Conservation (phyloP, 2,329 filamentous ascomycete genomes). For the Aspergillus brasiliensis region DNA sequence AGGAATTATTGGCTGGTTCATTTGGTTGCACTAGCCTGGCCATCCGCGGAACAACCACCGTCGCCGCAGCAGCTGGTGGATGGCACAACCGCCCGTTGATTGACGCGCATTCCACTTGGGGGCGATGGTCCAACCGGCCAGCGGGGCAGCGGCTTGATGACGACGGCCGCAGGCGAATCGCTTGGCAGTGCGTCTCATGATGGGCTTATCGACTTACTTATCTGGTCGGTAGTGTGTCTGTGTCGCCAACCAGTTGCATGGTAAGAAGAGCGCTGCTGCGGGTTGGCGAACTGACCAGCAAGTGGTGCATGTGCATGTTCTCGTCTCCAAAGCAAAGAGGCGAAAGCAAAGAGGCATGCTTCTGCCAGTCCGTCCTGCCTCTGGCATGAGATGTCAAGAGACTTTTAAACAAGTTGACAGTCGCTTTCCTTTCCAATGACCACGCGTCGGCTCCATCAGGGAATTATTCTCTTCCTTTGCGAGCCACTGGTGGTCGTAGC, state of each 20-base stretch:
- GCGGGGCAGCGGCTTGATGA: conserved; percentile 6
- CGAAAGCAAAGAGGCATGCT: too few species aligned
- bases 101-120: conserved; percentile 9
- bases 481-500: background rate
- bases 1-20: too few species aligned
- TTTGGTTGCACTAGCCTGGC: too few species aligned
- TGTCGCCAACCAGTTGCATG: too few species aligned
- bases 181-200: conserved; percentile 4
- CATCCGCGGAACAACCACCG: background rate
- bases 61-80: background rate
- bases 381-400: background rate
- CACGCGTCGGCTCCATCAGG: conserved; percentile 1
- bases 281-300: too few species aligned
- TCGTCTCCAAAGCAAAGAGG: too few species aligned
- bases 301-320: too few species aligned
- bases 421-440: background rate
- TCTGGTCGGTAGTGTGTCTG: too few species aligned
- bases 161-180: conserved; percentile 6
- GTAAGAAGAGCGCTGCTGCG: too few species aligned
- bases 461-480: background rate
- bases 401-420: background rate
- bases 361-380: background rate
- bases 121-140: background rate
- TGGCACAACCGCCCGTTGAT: conserved; percentile 5
- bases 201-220: background rate